Evolutionary conservation across 2,329 filamentous ascomycete species (phyloP).

Genomic region (Epichloe baconii): DNA sequence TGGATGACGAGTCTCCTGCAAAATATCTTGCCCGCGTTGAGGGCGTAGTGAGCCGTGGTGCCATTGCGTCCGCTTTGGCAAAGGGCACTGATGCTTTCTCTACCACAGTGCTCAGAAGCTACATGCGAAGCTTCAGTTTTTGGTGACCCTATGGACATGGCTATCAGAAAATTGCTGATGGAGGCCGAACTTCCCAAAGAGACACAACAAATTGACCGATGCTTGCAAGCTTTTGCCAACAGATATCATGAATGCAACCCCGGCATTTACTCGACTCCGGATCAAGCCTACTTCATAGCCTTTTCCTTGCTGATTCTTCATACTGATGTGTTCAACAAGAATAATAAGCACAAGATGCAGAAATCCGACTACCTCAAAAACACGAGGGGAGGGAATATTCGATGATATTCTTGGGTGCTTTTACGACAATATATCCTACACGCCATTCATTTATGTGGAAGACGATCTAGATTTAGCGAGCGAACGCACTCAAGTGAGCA

Average conservation of each 20-base stretch:
- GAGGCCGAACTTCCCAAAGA: conserved; percentile 93
- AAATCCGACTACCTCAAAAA: conserved; percentile 93
- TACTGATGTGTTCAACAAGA: conserved; percentile 99
- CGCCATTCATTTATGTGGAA: conserved; percentile 94
- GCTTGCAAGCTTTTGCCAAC: conserved; percentile 87
- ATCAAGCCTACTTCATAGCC: conserved; percentile 96
- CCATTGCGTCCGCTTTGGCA: conserved; percentile 73
- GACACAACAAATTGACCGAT: conserved; percentile 94
- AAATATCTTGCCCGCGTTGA: conserved; percentile 80
- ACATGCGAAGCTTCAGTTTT: conserved; percentile 94
- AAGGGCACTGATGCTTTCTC: conserved; percentile 80
- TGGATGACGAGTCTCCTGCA: conserved; percentile 80
- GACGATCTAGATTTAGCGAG: conserved; percentile 74
- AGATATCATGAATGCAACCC: conserved; percentile 97
- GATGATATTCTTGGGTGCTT: conserved; percentile 91
- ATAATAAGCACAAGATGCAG: conserved; percentile 99
- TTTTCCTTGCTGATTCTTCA: conserved; percentile 95
- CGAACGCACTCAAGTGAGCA: conserved; percentile 58
- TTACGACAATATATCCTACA: conserved; percentile 97
- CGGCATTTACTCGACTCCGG: conserved; percentile 78
- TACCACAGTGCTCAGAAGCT: conserved; percentile 73
- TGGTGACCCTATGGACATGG: conserved; percentile 98
- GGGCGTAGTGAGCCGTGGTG: conserved; percentile 63
- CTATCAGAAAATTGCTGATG: conserved; percentile 88
- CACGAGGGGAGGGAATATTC: conserved; percentile 75